Evolutionary conservation across 352 stramenopile species (phyloP), one percentile per base, ranked within the genome.

Genomic region (Lagenidium giganteum): DNA sequence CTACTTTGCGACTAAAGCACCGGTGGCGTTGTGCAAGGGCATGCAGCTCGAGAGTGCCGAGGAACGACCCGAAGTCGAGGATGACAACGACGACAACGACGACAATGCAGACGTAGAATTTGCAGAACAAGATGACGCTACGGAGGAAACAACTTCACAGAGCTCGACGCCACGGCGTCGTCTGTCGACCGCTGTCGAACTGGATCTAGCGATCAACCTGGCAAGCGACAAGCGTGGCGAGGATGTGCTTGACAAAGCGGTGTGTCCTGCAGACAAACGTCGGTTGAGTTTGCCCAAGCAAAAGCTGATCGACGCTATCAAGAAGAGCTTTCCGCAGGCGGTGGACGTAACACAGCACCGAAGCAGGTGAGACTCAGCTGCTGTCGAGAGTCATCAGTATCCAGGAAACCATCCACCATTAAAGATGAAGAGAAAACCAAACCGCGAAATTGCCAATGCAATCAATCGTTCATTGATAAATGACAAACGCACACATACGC

Each of bases 241-340:
- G 43, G 31, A 64, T 18, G 8, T 38, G 17, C 9, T 37, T 47
- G 9, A 27, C 33, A 35, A 48, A 12, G 21, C 16, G 11, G 31
- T 43, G 23, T 6, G 13, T 8, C 51, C 14, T 13, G 16, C 7
- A 7, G 24, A 45, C 7, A 29, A 53, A 33, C 39, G 68, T 30
- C 58, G 43, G 30, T 42, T 70, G 20, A 85, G 73, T 66, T 61
- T 73, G 26, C 67, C 62, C 16, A 89, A 89, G 56, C 57, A 85
- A 40, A 85, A 83, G 48, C 60, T 89, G 14, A 55, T 87, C 18
- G 60, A 83, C 22, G 76, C 76, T 4, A 64, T 89, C 30, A 66
- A 57, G 29, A 56, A 67, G 27, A 77, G 64, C 48, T 77, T 72
- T 25, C 65, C 64, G 3, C 25, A 21, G 5, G 23, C 8, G 22